Conservation (phyloP, 495 filamentous ascomycete genomes). For the Penicillium paradoxum region DNA sequence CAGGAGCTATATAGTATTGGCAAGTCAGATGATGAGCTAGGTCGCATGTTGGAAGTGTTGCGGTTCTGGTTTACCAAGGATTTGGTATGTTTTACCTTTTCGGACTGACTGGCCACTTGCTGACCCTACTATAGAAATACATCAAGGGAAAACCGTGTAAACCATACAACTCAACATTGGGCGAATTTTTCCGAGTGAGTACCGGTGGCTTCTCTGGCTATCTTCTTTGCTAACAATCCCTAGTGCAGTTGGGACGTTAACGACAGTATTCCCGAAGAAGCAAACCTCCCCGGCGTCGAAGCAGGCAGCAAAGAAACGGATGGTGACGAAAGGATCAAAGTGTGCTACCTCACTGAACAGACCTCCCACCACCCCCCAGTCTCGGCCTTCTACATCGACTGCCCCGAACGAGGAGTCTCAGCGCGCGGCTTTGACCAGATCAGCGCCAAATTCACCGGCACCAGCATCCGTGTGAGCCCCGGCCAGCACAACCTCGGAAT, state of each 20-base stretch:
- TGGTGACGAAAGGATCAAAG: slow-evolving; percentile 55
- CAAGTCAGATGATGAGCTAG: slow-evolving; percentile 83
- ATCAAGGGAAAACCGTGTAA: slow-evolving; percentile 98
- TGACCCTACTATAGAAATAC: slow-evolving; percentile 63
- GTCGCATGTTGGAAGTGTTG: slow-evolving; percentile 87
- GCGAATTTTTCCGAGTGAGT: slow-evolving; percentile 93
- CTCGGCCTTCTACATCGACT: slow-evolving; percentile 91
- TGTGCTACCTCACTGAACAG: slow-evolving; percentile 95
- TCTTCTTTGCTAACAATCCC: background rate
- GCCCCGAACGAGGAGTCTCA: slow-evolving; percentile 82
- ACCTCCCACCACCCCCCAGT: slow-evolving; percentile 98
- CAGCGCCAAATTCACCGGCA: slow-evolving; percentile 96
- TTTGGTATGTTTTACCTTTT: slow-evolving; percentile 49
- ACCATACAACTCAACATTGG: slow-evolving; percentile 93
- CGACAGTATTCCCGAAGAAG: slow-evolving; percentile 52
- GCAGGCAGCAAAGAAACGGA: slow-evolving; percentile 35
- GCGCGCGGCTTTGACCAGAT: slow-evolving; percentile 93
- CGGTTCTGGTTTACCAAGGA: slow-evolving; percentile 99
- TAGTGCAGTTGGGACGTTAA: slow-evolving; percentile 93
- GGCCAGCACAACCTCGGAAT: slow-evolving; percentile 94
- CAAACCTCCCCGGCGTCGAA: slow-evolving; percentile 30
- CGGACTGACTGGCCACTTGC: slow-evolving; percentile 2
- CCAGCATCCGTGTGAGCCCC: slow-evolving; percentile 83
- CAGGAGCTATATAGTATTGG: slow-evolving; percentile 64
- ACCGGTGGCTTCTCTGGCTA: slow-evolving; percentile 4